Conservation (phyloP, 768 basidiomycete species). For the Podaxis sp. region DNA sequence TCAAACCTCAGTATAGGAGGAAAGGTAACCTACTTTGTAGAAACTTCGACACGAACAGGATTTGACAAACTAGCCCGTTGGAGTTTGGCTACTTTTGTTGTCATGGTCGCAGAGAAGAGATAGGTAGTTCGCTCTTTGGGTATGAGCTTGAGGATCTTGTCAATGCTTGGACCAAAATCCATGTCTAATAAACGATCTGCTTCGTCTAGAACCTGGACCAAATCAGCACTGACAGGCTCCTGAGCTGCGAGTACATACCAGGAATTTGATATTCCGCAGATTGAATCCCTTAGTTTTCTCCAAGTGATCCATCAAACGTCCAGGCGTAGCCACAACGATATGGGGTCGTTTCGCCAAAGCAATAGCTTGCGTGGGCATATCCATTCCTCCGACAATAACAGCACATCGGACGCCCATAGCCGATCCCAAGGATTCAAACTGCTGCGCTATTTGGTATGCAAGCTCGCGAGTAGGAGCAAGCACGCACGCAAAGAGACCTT, state of each 20-base stretch:
- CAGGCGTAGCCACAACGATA: slow-evolving; percentile 93
- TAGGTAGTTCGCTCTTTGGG: slow-evolving; percentile 95
- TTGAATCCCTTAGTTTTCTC: slow-evolving; percentile 98
- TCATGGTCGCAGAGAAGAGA: slow-evolving; percentile 98
- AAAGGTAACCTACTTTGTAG: slow-evolving; percentile 68
- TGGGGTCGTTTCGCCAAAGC: slow-evolving; percentile 94
- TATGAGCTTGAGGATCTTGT: slow-evolving; percentile 94
- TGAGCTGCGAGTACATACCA: slow-evolving; percentile 51
- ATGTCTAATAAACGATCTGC: slow-evolving; percentile 94
- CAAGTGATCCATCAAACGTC: slow-evolving; percentile 88
- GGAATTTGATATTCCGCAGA: slow-evolving; percentile 78
- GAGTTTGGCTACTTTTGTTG: slow-evolving; percentile 94
- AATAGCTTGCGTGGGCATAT: slow-evolving; percentile 87
- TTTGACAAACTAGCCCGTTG: slow-evolving; percentile 92
- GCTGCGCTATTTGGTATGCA: slow-evolving; percentile 97
- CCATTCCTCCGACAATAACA: slow-evolving; percentile 94
- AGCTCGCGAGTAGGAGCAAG: slow-evolving; percentile 98
- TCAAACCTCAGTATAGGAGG: not conserved
- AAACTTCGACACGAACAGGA: slow-evolving; percentile 92
- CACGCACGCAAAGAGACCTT: slow-evolving; percentile 89
- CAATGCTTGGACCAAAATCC: slow-evolving; percentile 94
- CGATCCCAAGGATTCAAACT: slow-evolving; percentile 89
- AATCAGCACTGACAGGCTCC: not conserved
- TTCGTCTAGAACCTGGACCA: slow-evolving; percentile 87
- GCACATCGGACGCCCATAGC: slow-evolving; percentile 90